These are phyloP conservation scores for Diplodia scrobiculata DNA, from an alignment of 2,329 filamentous ascomycete species.

Conservation along the genomic window DNA sequence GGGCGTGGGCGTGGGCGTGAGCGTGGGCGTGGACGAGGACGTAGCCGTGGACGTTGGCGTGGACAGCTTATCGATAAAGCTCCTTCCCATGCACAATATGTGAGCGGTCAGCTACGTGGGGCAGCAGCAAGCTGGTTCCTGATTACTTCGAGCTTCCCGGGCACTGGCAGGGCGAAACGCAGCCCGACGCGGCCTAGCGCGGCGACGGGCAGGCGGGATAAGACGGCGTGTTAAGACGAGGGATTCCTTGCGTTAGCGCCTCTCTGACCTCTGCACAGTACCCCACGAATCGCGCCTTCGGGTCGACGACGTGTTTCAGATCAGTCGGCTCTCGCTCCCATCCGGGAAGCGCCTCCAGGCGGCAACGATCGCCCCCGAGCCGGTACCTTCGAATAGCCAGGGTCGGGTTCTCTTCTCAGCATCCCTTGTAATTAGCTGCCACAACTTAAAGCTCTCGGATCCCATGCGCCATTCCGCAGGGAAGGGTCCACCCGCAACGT, in stretches of 20 bases:
- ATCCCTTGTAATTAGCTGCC: slow-evolving; percentile 29
- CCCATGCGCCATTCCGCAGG: slow-evolving; percentile 24
- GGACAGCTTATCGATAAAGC: no score
- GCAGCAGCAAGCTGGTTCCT: no score
- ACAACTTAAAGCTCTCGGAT: slow-evolving; percentile 26
- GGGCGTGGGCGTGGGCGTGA: no score
- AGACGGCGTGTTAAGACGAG: slow-evolving; percentile 22
- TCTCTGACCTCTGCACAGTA: slow-evolving; percentile 11
- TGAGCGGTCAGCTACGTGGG: no score
- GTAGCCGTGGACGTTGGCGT: no score
- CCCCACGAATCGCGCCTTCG: slow-evolving; percentile 30
- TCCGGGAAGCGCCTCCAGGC: slow-evolving; percentile 23
- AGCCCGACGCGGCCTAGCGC: slow-evolving; percentile 4
- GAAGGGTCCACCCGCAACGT: slow-evolving; percentile 28
- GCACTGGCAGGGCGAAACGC: slow-evolving; percentile 14
- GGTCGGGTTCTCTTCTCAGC: slow-evolving; percentile 23
- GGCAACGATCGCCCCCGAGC: slow-evolving; percentile 24
- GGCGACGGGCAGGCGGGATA: slow-evolving; percentile 1
- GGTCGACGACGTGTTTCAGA: slow-evolving; percentile 30
- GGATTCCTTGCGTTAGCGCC: slow-evolving; percentile 28
- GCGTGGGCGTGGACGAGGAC: no score
- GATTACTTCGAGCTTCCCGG: no score
- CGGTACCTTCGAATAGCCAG: slow-evolving; percentile 26
- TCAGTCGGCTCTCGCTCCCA: slow-evolving; percentile 23
- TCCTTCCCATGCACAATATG: no score